Percentiles rank a stretch among this genome's conserved stretches.
phyloP scores from a whole-genome alignment of 2,329 filamentous ascomycete species.

The Arthrobotrys iridis region DNA sequence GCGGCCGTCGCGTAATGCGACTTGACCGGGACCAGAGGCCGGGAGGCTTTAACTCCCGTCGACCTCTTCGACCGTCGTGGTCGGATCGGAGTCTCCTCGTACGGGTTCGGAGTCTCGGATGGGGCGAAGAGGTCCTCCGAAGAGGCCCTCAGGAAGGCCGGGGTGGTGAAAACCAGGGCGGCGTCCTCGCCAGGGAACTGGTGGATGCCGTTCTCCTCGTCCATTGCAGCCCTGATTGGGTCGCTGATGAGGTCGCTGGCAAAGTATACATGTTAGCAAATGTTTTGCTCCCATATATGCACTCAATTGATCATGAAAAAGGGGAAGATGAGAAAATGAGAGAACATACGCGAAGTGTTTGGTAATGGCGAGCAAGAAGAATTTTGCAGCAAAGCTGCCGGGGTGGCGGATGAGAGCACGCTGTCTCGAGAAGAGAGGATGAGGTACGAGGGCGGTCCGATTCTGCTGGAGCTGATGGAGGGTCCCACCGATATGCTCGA shows the following conservation, averaged over 20 bases:
- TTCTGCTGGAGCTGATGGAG: background rate
- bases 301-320: no score
- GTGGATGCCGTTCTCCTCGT: background rate
- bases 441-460: background rate
- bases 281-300: no score
- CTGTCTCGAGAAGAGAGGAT: background rate
- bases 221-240: background rate
- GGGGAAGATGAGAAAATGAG: no score
- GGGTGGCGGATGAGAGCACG: no score
- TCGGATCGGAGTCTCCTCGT: slow-evolving; percentile 23
- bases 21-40: background rate
- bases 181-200: slow-evolving; percentile 18
- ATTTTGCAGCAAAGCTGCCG: no score
- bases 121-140: background rate
- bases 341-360: no score
- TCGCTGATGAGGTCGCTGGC: background rate
- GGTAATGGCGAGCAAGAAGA: no score
- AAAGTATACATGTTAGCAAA: no score
- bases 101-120: slow-evolving; percentile 1
- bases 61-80: slow-evolving; percentile 14
- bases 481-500: background rate
- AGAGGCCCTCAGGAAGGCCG: background rate
- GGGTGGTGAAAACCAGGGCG: slow-evolving; percentile 10
- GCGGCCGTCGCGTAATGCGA: background rate
- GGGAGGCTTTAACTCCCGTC: background rate